These are phyloP conservation scores for Acacia confusa DNA, from an alignment of 306 rosid genomes.

Conservation along the genomic window DNA sequence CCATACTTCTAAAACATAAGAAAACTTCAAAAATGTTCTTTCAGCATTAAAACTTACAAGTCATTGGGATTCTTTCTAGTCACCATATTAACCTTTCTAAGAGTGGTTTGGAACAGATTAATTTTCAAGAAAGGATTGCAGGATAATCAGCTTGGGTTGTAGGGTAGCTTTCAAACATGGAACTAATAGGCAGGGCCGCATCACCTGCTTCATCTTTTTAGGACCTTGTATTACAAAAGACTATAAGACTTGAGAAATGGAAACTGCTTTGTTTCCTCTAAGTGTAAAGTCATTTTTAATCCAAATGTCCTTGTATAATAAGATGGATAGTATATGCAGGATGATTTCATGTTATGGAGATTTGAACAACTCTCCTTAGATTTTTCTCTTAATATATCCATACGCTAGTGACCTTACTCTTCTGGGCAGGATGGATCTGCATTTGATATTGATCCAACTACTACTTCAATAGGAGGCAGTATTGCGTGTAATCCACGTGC, in stretches of 20 bases:
- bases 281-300: background rate
- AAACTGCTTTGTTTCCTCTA: background rate
- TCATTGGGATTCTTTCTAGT: background rate
- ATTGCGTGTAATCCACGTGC: slow-evolving; percentile 91
- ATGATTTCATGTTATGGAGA: background rate
- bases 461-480: slow-evolving; percentile 92
- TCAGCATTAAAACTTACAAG: background rate
- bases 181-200: background rate
- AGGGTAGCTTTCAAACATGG: background rate
- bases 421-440: slow-evolving; percentile 85
- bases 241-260: background rate
- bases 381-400: background rate
- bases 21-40: background rate
- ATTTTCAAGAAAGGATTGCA: background rate
- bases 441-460: slow-evolving; percentile 82
- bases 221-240: background rate
- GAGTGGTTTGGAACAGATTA: background rate
- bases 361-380: background rate
- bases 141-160: background rate
- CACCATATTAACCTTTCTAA: background rate
- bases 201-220: background rate
- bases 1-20: background rate
- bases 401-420: slow-evolving; percentile 69
- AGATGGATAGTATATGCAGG: background rate
- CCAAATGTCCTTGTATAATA: background rate